Base-by-base conservation (phyloP, 1,284 basidiomycete genomes). In the Austropuccinia psidii region DNA sequence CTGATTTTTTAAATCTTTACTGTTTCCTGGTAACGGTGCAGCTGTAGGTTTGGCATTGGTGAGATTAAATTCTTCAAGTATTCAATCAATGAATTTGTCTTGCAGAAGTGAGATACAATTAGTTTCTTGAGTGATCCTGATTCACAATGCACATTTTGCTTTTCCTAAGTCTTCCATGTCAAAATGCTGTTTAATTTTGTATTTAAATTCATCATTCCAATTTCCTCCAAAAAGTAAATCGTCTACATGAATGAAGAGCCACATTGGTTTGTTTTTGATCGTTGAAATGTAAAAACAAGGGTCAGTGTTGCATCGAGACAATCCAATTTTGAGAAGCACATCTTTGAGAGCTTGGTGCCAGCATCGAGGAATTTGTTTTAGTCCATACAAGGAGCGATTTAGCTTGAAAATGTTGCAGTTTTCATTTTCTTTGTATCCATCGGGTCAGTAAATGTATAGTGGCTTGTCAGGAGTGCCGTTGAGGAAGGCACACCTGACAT, bases 401-500 rank as follows among this genome's bases (percentile, higher is more conserved):
- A 62, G 60, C 2, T 19, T 2, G 24, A 37, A 19, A 2, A 19
- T 33, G 5, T 60, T 33, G 29, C 57, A 8, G 29, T 21, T 4
- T 35, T 37, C 2, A 31, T 15, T 3, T 31, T 39, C n/a, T 3
- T 39, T 35, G 29, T 35, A 24, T 35, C 57, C 57, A 19, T 33
- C 19, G 5, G 57, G 27, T 8, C n/a, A 33, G n/a, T 60, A n/a
- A 7, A 60, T 35, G 33, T 33, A 60, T 8, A 60, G 29, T 19
- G 13, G n/a, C 29, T 74, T 57, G 37, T 35, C 39, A 31, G 72
- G 60, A 13, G 55, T 66, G n/a, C 61, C 66, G 37, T 73, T 66
- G 37, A 76, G 65, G 55, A 75, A 75, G 8, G 75, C 73, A 13
- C 57, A 58, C 29, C 73, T 66, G 41, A 75, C 47, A 33, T 76